Evolutionary conservation across 2,329 filamentous ascomycete genomes (phyloP).

Genomic region (Colletotrichum lentis): DNA sequence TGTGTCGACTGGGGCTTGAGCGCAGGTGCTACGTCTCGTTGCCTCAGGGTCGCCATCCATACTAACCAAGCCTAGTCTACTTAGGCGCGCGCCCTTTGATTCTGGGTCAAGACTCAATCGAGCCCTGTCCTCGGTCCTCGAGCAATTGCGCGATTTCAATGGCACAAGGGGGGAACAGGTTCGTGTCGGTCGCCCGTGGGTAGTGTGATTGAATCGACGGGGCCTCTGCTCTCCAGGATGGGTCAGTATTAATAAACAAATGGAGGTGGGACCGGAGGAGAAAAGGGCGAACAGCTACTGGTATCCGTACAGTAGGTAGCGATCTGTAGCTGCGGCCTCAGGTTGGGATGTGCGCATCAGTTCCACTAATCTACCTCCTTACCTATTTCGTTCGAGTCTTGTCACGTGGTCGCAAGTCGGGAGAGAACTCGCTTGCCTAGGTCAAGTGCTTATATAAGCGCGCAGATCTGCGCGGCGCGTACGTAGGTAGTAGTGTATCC

Average conservation of each 20-base stretch:
- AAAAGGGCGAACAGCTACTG: neutral
- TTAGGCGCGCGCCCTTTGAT: neutral
- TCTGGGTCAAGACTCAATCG: too few relatives aligned
- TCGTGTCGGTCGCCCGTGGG: neutral
- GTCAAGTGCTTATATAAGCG: conserved; percentile 10
- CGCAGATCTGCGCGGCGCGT: conserved; percentile 4
- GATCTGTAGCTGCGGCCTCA: too few relatives aligned
- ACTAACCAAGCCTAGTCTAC: neutral
- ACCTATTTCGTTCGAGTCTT: fast-evolving
- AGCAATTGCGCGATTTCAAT: conserved; percentile 15
- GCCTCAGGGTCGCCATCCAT: neutral
- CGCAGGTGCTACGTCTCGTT: neutral
- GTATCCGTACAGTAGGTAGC: too few relatives aligned
- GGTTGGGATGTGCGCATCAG: neutral
- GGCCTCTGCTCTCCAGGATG: conserved; percentile 21
- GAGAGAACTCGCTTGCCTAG: neutral
- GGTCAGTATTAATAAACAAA: conserved; percentile 15
- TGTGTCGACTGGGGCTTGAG: conserved; percentile 10
- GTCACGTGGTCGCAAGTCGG: conserved; percentile 12
- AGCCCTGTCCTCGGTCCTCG: neutral
- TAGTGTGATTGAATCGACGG: neutral
- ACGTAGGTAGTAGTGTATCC: too few relatives aligned
- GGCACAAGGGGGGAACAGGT: conserved; percentile 11
- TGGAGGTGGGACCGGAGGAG: conserved; percentile 18
- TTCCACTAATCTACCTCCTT: too few relatives aligned